Conservation (phyloP, 2,329 filamentous ascomycete species). For the Trichoderma atrobrunneum region DNA sequence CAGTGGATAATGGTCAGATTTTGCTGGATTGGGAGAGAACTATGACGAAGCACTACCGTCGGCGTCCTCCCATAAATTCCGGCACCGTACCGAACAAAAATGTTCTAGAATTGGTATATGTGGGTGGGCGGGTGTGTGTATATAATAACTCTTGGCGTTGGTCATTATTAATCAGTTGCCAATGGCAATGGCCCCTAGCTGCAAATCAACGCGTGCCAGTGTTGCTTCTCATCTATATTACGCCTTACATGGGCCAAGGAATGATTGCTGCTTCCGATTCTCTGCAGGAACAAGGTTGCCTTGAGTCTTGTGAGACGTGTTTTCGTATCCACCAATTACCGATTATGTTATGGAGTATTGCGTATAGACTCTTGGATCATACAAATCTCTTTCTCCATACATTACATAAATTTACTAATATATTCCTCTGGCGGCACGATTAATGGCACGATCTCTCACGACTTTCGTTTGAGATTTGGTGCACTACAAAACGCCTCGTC, state of each 20-base stretch:
- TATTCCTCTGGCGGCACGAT: background rate
- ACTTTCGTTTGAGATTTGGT: background rate
- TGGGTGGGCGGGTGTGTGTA: background rate
- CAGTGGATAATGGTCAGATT: background rate
- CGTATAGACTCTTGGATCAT: background rate
- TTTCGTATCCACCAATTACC: background rate
- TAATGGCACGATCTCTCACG: background rate
- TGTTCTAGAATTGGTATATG: background rate
- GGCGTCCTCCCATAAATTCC: background rate
- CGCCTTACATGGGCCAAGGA: background rate
- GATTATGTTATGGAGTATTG: background rate
- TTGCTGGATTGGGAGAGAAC: background rate
- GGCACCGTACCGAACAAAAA: background rate
- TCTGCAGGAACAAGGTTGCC: background rate
- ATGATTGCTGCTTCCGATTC: background rate
- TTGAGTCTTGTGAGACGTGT: background rate
- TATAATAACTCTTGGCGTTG: background rate
- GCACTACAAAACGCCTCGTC: too few relatives aligned
- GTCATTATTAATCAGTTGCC: background rate
- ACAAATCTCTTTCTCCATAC: background rate
- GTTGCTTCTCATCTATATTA: background rate
- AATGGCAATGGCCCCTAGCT: background rate
- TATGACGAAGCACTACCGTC: background rate
- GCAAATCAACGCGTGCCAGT: background rate
- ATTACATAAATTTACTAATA: background rate